These are phyloP conservation scores for Bothriochloa decipiens DNA, from an alignment of 176 grass and related monocot species.

Conservation along the genomic window DNA sequence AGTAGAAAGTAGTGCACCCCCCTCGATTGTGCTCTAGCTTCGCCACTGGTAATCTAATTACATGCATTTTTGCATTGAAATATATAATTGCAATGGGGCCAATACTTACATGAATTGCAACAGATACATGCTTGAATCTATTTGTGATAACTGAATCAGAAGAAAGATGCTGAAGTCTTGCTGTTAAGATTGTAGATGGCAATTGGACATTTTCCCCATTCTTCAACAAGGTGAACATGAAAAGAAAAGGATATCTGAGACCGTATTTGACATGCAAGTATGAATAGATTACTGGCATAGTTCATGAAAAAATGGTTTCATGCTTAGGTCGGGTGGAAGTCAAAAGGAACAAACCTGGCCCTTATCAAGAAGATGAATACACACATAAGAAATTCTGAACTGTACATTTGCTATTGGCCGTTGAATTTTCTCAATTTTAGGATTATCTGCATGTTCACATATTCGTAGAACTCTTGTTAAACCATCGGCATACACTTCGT, in stretches of 20 bases:
- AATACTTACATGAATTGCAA: slow-evolving; percentile 66
- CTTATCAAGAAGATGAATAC: slow-evolving; percentile 80
- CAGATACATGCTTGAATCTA: slow-evolving; percentile 57
- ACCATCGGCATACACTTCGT: slow-evolving; percentile 89
- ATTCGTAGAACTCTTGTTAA: slow-evolving; percentile 74
- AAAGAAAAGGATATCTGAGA: slow-evolving; percentile 21
- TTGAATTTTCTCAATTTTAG: slow-evolving; percentile 61
- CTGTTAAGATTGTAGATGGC: slow-evolving; percentile 49
- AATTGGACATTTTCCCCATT: slow-evolving; percentile 46
- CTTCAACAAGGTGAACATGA: slow-evolving; percentile 53
- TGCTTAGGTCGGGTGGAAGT: not conserved
- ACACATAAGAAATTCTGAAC: slow-evolving; percentile 62
- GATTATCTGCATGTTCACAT: slow-evolving; percentile 53
- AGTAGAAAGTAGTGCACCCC: too few species aligned
- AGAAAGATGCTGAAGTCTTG: slow-evolving; percentile 61
- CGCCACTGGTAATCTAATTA: slow-evolving; percentile 38
- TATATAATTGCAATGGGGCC: slow-evolving; percentile 5
- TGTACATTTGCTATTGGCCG: slow-evolving; percentile 55
- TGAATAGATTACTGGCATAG: slow-evolving; percentile 10
- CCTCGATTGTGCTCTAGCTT: too few species aligned
- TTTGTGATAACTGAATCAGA: slow-evolving; percentile 62
- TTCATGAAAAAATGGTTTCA: not conserved
- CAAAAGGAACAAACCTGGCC: slow-evolving; percentile 61
- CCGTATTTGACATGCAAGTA: not conserved
- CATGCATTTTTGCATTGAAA: slow-evolving; percentile 27